Conservation (phyloP, 108 stramenopile species). For the Schizochytrium sp. region DNA sequence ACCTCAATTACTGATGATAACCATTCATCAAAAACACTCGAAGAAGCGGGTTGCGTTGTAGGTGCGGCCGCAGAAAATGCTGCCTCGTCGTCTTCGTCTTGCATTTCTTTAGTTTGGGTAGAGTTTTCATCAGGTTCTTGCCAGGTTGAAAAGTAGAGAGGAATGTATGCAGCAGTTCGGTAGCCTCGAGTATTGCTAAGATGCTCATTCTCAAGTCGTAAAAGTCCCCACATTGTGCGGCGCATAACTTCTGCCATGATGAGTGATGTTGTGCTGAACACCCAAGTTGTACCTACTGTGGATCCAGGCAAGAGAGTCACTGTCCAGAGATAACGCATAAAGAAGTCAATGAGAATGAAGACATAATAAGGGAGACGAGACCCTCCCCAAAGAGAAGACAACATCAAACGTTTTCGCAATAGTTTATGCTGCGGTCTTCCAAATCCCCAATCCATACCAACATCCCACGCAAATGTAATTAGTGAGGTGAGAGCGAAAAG, state of each 20-base stretch:
- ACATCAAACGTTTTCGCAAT: conserved; percentile 29
- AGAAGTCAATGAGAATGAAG: conserved; percentile 18
- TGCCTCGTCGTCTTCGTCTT: not conserved
- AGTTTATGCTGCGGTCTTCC: not conserved
- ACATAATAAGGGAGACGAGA: conserved; percentile 40
- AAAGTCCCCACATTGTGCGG: conserved; percentile 48
- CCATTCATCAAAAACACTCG: too few relatives aligned
- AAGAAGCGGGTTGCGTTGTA: too few relatives aligned
- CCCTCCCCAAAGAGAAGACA: not conserved
- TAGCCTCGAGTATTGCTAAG: conserved; percentile 40
- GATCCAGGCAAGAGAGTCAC: not conserved
- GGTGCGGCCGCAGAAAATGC: too few relatives aligned
- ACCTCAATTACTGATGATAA: too few relatives aligned
- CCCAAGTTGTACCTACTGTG: not conserved
- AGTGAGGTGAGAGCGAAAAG: conserved; percentile 47
- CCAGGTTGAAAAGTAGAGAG: conserved; percentile 24
- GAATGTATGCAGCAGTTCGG: not conserved
- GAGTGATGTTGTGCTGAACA: conserved; percentile 19
- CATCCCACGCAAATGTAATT: conserved; percentile 53
- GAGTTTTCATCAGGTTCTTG: not conserved
- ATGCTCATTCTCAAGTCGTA: conserved; percentile 48
- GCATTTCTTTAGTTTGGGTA: not conserved
- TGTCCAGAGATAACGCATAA: conserved; percentile 51
- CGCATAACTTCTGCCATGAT: conserved; percentile 13
- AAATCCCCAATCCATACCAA: conserved; percentile 47